Evolutionary conservation across 768 basidiomycete genomes (phyloP), one percentile per base, ranked within the genome.

Genomic region (Tulasnella sp.): DNA sequence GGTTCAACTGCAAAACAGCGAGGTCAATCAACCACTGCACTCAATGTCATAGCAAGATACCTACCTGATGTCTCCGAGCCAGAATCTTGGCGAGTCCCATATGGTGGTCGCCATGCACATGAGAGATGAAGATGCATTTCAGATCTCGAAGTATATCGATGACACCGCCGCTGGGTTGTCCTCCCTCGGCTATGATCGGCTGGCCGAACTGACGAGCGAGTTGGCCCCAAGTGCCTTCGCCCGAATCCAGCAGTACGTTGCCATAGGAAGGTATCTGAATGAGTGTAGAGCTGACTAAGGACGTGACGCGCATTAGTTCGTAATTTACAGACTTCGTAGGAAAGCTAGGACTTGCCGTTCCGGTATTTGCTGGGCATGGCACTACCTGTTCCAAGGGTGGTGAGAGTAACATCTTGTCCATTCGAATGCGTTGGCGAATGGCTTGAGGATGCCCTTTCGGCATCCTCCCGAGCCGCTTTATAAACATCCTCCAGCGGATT

Each of bases 211-310:
- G 90, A 4, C 97, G 89, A 3, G 89, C 88, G 4, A 98, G 89
- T 84, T 98, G 97, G 1, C 96, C 96, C 89, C 93, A 93, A 0
- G 96, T 96, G 0, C 96, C 96, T 86, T 99, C 97, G 0, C 97
- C 97, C 0, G 90, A 90, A 82, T 99, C 97, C 2, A 98, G 89
- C n/a, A 98, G 86, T 46, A 98, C 86, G 81, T 90, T 91, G 0
- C 95, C 94, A 78, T 88, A 88, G 0, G 87, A 86, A 0, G 97
- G 96, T 48, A 97, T 91, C 74, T 89, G 89, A 8, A 99, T 86
- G 6, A 97, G 88, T 0, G 93, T 96, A 0, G 92, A 89, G 22
- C 94, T 94, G 2, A 94, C 93, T 94, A 80, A 40, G n/a, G 80
- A 37, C 42, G 22, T 2, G 14, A 7, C 28, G 3, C 9, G n/a